phyloP scores from a whole-genome alignment of 2,329 filamentous ascomycete genomes.

The Stemphylium lycopersici region DNA sequence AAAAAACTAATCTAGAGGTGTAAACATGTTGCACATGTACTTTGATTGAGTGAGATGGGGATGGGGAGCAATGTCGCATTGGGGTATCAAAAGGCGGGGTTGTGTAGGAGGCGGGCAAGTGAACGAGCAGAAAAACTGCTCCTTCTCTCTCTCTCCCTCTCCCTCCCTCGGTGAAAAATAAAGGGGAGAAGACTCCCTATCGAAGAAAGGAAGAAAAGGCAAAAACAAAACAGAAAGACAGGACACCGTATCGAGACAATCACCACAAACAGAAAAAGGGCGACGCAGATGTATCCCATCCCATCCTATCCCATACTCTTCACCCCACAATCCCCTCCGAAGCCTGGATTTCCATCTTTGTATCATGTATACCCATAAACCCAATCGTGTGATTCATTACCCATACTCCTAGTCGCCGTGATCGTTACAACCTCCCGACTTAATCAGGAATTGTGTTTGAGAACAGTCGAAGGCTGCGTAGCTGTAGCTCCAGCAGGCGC shows the following conservation, averaged over 20 bases:
- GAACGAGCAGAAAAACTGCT: background rate
- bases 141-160: background rate
- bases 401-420: background rate
- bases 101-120: background rate
- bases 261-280: background rate
- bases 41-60: too few relatives aligned
- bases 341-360: background rate
- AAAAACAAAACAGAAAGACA: background rate
- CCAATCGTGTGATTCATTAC: background rate
- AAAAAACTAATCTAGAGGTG: too few relatives aligned
- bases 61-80: background rate
- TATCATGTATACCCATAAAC: background rate
- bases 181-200: too few relatives aligned
- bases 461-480: background rate
- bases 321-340: background rate
- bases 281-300: background rate
- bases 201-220: background rate
- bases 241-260: background rate
- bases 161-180: too few relatives aligned
- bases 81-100: slow-evolving; percentile 8
- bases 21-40: too few relatives aligned
- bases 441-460: background rate
- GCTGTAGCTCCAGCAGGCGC: background rate
- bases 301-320: background rate
- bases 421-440: background rate